Evolutionary conservation across 306 rosid species (phyloP).

Genomic region (Calophaca sinica): DNA sequence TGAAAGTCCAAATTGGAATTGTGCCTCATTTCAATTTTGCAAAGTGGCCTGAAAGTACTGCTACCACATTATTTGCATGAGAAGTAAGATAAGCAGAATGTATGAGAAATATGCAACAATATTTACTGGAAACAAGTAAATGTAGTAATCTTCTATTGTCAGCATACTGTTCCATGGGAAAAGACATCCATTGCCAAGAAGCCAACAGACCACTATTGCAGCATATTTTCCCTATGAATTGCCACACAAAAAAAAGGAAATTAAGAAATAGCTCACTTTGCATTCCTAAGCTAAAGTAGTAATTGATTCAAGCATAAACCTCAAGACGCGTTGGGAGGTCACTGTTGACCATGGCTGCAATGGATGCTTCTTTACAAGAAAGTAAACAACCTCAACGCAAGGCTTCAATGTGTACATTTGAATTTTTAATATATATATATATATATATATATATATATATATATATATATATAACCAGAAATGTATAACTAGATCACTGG

Average conservation of each 20-base stretch:
- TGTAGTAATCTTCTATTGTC: slow-evolving; percentile 81
- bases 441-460: background rate
- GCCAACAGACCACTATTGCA: slow-evolving; percentile 73
- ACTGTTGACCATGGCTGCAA: slow-evolving; percentile 44
- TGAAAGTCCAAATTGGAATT: too few species aligned
- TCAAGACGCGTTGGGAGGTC: slow-evolving; percentile 55
- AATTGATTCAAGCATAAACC: slow-evolving; percentile 52
- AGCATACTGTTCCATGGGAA: slow-evolving; percentile 95
- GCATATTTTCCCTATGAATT: slow-evolving; percentile 65
- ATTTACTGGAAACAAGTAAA: slow-evolving; percentile 81
- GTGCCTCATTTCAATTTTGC: too few species aligned
- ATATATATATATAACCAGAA: background rate
- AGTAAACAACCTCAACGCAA: slow-evolving; percentile 2
- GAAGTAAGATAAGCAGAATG: background rate
- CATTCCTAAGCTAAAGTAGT: background rate
- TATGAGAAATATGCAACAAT: background rate
- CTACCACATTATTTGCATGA: slow-evolving; percentile 18
- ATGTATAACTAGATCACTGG: background rate
- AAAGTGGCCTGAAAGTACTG: background rate
- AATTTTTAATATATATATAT: background rate
- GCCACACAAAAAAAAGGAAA: background rate
- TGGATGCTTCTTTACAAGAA: slow-evolving; percentile 44
- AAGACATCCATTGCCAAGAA: slow-evolving; percentile 90
- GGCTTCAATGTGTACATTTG: slow-evolving; percentile 4
- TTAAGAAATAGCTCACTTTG: background rate